Evolutionary conservation across 352 stramenopile genomes (phyloP), one percentile per base, ranked within the genome.

Genomic region (Globisporangium uncinulatum): DNA sequence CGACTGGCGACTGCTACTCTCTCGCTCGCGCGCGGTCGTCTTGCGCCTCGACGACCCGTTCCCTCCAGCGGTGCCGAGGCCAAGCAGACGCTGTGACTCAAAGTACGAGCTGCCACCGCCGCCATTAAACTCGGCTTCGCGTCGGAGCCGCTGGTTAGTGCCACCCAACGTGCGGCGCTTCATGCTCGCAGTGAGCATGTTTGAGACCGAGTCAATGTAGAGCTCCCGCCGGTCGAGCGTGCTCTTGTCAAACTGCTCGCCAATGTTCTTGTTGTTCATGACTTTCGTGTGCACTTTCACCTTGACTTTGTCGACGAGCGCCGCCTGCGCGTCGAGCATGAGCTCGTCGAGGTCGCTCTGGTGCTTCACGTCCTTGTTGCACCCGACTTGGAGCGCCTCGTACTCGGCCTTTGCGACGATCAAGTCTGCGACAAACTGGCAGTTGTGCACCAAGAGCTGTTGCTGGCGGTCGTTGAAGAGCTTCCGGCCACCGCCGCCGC

Each of bases 181-280:
- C 57, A 94, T 75, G 41, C 77, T 90, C 14, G 79, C 84, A 20
- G 61, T 60, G 52, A 91, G 65, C 70, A 94, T 89, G 61, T 92
- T 92, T 29, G 74, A 71, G 14, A 94, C 62, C 34, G 84, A 92
- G 34, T 90, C 74, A 4, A 94, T 83, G 56, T 87, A 94, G 0
- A 94, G 66, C 59, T 94, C 83, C 3, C 83, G 79, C 10, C 83
- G 66, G 36, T 94, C 82, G 9, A 94, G 68, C 14, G 76, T 71
- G 42, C 77, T 84, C 62, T 89, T 90, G 64, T 94, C 83, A 52
- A 94, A 94, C 60, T 94, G 83, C 56, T 94, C 83, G 50, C 83
- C 83, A 36, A 87, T 91, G 65, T 94, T 92, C 61, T 94, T 94
- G 73, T 94, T 94, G 59, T 94, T 89, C 75, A 89, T 89, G 71